These are phyloP conservation scores for Crucibulum laeve DNA, from an alignment of 768 basidiomycete genomes.

Conservation along the genomic window DNA sequence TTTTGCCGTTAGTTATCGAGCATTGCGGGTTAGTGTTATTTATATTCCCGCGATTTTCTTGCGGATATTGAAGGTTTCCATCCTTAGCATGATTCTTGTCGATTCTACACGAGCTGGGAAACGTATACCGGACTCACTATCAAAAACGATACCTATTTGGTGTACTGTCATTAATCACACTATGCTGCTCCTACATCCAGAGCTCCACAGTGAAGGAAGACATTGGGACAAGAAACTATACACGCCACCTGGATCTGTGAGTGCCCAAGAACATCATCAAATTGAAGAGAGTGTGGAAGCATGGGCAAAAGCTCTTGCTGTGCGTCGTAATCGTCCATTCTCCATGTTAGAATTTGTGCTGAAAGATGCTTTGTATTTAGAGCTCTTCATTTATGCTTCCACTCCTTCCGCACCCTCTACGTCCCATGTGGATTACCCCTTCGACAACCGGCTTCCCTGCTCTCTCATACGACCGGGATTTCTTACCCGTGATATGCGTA, in stretches of 20 bases:
- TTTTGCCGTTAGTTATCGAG: slow-evolving; percentile 54
- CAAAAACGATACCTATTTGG: slow-evolving; percentile 95
- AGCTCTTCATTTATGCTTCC: slow-evolving; percentile 70
- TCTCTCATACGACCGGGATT: slow-evolving; percentile 29
- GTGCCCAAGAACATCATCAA: slow-evolving; percentile 73
- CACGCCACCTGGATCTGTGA: slow-evolving; percentile 66
- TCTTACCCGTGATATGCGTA: slow-evolving; percentile 75
- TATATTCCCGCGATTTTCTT: background rate
- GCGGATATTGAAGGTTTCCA: slow-evolving; percentile 1
- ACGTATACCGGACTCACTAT: slow-evolving; percentile 89
- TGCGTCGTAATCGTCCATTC: slow-evolving; percentile 24
- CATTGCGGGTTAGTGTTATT: slow-evolving; percentile 51
- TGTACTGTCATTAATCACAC: slow-evolving; percentile 83
- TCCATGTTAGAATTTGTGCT: too few relatives aligned
- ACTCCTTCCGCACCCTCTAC: slow-evolving; percentile 55
- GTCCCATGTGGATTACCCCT: slow-evolving; percentile 88
- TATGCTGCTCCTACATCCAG: slow-evolving; percentile 29
- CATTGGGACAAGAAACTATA: slow-evolving; percentile 60
- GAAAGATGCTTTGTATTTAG: too few relatives aligned
- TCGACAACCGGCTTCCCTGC: slow-evolving; percentile 46
- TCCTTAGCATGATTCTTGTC: slow-evolving; percentile 71
- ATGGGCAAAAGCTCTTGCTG: slow-evolving; percentile 70
- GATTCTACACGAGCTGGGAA: slow-evolving; percentile 94
- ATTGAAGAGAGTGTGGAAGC: slow-evolving; percentile 60
- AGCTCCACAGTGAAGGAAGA: slow-evolving; percentile 6